Percentiles rank a stretch among this genome's conserved stretches.
Evolutionary conservation across 2,329 filamentous ascomycete genomes (phyloP).

Genomic region (Penicillium sp.): DNA sequence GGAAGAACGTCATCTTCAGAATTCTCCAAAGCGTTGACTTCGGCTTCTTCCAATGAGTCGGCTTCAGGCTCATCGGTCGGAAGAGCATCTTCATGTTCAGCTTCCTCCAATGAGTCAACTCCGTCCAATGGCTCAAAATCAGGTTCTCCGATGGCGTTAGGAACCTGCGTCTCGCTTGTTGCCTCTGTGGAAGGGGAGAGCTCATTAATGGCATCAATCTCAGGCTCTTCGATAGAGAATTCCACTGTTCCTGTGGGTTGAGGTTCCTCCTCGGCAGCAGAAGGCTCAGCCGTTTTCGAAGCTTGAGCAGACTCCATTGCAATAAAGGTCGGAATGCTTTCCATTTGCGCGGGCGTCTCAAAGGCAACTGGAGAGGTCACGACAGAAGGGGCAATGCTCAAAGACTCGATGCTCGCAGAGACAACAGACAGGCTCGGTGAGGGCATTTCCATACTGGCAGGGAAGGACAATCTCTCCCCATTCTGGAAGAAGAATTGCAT

Average conservation of each 20-base stretch:
- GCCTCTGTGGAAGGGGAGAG: neutral
- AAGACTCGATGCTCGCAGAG: neutral
- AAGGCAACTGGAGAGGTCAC: neutral
- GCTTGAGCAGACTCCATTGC: neutral
- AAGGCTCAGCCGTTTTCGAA: neutral
- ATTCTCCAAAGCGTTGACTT: no score
- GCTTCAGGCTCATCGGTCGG: neutral
- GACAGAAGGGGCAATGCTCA: no score
- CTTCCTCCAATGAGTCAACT: neutral
- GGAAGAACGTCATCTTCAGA: neutral
- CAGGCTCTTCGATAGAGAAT: neutral
- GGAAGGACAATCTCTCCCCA: neutral
- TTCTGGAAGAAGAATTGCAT: slow-evolving; percentile 14
- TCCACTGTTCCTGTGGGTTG: neutral
- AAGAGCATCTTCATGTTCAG: neutral
- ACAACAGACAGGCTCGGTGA: neutral
- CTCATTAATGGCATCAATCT: neutral
- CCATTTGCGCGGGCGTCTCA: neutral
- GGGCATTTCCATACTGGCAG: neutral
- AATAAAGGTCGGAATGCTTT: neutral
- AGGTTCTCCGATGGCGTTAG: neutral
- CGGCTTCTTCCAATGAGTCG: neutral
- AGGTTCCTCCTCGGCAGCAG: neutral
- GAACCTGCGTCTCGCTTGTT: no score
- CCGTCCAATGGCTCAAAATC: neutral